phyloP scores from a whole-genome alignment of 148 eudicot genomes.

The Chenopodium quinoa region DNA sequence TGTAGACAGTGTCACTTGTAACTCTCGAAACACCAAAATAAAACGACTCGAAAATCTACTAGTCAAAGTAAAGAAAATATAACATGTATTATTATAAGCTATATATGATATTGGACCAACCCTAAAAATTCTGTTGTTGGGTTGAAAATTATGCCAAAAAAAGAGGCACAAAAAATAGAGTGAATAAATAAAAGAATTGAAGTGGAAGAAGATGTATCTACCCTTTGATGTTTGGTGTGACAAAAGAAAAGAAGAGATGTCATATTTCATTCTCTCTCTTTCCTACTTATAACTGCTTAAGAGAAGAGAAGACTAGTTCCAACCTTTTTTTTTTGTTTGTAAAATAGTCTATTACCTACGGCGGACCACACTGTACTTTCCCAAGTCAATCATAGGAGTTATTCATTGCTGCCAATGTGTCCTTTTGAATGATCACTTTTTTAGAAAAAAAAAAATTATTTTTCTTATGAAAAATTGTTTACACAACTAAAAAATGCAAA shows the following conservation, averaged over 20 bases:
- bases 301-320: slow-evolving; percentile 28
- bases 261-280: slow-evolving; percentile 14
- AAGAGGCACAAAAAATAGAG: slow-evolving; percentile 27
- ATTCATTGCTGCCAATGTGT: slow-evolving; percentile 1
- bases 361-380: slow-evolving; percentile 15
- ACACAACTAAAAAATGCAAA: background rate
- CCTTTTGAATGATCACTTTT: background rate
- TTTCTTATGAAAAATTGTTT: background rate
- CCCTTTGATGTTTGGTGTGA: slow-evolving; percentile 17
- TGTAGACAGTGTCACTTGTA: too few species aligned
- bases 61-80: background rate
- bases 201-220: too few species aligned
- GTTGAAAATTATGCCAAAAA: background rate
- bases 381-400: slow-evolving; percentile 2
- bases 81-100: background rate
- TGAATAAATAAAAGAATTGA: background rate
- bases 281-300: slow-evolving; percentile 29
- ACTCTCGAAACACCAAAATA: background rate
- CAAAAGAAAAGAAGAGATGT: background rate
- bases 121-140: background rate
- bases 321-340: background rate
- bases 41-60: background rate
- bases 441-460: background rate
- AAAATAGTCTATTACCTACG: slow-evolving; percentile 16
- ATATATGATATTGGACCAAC: background rate